These are phyloP conservation scores for Combretum micranthum DNA, from an alignment of 345 rosid genomes.

Conservation along the genomic window DNA sequence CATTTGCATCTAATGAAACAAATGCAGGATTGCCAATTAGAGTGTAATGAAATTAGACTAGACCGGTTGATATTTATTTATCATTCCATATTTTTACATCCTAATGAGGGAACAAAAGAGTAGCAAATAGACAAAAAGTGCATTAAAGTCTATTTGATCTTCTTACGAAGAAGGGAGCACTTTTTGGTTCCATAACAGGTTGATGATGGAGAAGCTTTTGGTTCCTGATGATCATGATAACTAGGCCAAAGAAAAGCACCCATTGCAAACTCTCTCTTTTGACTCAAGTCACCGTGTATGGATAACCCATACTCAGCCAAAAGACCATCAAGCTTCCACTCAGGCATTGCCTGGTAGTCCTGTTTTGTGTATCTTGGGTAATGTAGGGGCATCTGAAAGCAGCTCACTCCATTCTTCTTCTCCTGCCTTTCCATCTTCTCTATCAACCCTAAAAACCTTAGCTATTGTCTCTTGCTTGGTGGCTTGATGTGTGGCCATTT, in stretches of 20 bases:
- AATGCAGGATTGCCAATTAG: no score
- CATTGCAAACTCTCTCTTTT: constrained; percentile 40
- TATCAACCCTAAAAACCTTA: not conserved
- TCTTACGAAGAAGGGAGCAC: constrained; percentile 3
- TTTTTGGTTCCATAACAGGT: not conserved
- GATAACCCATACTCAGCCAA: constrained; percentile 47
- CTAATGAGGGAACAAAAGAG: no score
- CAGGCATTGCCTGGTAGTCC: constrained; percentile 51
- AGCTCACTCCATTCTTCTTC: constrained; percentile 1
- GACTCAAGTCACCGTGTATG: constrained; percentile 21
- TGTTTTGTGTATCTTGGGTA: constrained; percentile 47
- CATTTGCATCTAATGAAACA: no score
- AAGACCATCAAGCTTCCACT: constrained; percentile 49
- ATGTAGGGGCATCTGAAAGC: constrained; percentile 58
- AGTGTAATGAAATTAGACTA: no score
- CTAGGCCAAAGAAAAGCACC: constrained; percentile 58
- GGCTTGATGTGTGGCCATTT: not conserved
- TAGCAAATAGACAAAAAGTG: no score
- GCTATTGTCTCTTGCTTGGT: not conserved
- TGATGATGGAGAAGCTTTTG: not conserved
- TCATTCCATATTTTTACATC: no score
- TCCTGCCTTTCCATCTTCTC: constrained; percentile 11
- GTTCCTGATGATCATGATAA: not conserved
- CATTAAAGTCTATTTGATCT: constrained; percentile 2
- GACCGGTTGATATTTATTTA: no score